These are phyloP conservation scores for Sporothrix mexicana DNA, from an alignment of 2,329 filamentous ascomycete species.

Conservation along the genomic window DNA sequence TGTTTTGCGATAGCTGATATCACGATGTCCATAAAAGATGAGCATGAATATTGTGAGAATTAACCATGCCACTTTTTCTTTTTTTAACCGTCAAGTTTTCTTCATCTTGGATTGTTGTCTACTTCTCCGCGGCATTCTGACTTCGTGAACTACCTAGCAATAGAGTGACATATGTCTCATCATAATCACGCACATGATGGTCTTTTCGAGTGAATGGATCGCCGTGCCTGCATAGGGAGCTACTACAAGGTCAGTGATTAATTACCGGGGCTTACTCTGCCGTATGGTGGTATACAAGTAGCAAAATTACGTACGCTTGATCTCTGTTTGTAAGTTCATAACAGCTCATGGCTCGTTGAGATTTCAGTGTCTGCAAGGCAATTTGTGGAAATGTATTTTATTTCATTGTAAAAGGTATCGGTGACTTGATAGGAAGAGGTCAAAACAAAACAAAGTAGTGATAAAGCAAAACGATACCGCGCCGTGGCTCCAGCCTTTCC, in stretches of 20 bases:
- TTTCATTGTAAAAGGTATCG: conserved; percentile 16
- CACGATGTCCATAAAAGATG: too few species aligned
- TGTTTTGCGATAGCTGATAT: too few species aligned
- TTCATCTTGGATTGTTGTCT: too few species aligned
- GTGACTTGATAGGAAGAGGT: neutral
- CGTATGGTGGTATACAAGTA: neutral
- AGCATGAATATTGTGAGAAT: too few species aligned
- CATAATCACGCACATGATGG: neutral
- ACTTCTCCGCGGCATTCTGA: too few species aligned
- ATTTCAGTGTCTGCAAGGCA: neutral
- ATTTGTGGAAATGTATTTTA: neutral
- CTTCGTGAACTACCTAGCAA: neutral
- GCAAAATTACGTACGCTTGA: neutral
- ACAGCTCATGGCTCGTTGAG: neutral
- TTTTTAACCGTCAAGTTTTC: too few species aligned
- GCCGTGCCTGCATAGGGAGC: conserved; percentile 16
- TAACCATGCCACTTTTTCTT: too few species aligned
- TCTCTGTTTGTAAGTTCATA: neutral
- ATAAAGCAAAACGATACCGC: neutral
- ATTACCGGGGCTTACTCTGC: too few species aligned
- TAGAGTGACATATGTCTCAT: too few species aligned
- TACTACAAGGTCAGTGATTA: neutral
- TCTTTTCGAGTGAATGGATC: neutral
- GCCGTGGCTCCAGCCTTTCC: conserved; percentile 19
- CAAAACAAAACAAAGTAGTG: neutral